Base-by-base conservation (phyloP, 257 asterid genomes). In the Solanum etuberosum region DNA sequence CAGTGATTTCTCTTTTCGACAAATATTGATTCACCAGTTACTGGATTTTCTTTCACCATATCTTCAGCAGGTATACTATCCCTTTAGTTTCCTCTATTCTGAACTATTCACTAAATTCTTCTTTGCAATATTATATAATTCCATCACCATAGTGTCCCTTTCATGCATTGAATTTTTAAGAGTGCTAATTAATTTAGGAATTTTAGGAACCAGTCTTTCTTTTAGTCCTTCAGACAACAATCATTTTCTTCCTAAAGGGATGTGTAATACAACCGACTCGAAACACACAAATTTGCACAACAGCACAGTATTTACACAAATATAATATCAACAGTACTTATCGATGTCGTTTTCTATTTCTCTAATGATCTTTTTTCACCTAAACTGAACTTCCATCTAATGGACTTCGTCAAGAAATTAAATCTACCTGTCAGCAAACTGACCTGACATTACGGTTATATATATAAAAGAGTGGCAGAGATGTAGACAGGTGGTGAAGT, bases 1-100 rank as follows among this genome's bases (percentile, higher is more conserved):
- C 86, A 90, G 59, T 72, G 87, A 37, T 80, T 83, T 43, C 73
- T 48, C 63, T 85, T 89, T 57, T 88, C 90, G 20, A 85, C 85
- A 67, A 38, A 42, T 29, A 84, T 40, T 18, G 83, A 83, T 27
- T 83, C 89, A 61, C 37, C 29, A 43, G 23, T 46, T 61, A 70
- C 51, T 63, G 42, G 51, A 32, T 71, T 67, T 86, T 54, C 63
- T 59, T 83, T 83, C 70, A 73, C 74, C 77, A 46, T 70, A 78
- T 10, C 40, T 63, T 86, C 72, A 67, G 48, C 74, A 43, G 84
- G 83, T 81, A 43, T 77, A 67, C 34, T 14, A 71, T 85, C 85
- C 67, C 85, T 86, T 51, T 84, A 37, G 54, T 27, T 16, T 85
- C n/a, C 61, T 68, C 42, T 48, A 20, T 46, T 80, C 70, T 51